phyloP scores from a whole-genome alignment of 2,329 filamentous ascomycete species.

The Aspergillus sp. region DNA sequence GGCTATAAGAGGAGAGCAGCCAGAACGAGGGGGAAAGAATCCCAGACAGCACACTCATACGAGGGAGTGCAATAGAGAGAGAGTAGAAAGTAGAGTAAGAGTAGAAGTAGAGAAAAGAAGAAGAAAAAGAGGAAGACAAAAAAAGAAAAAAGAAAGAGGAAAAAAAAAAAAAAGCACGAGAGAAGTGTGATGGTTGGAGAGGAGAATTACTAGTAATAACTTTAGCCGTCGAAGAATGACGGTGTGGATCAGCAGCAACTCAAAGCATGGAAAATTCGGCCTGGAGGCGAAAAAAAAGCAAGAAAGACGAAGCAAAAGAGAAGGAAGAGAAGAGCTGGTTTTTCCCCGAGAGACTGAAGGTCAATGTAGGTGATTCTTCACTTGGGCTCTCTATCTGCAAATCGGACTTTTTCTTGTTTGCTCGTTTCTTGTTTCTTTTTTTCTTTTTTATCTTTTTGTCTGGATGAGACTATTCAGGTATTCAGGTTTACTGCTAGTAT shows the following conservation, averaged over 20 bases:
- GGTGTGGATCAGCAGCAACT: too few species aligned
- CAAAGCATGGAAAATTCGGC: too few species aligned
- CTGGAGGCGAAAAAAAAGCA: too few species aligned
- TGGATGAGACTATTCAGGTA: too few species aligned
- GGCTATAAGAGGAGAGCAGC: neutral
- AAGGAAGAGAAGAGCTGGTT: neutral
- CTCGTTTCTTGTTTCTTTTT: neutral
- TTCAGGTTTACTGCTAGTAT: too few species aligned
- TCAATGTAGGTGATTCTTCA: too few species aligned
- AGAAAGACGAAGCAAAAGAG: neutral
- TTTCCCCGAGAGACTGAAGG: neutral
- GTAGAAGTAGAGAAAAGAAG: slow-evolving; percentile 2
- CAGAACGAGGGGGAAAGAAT: neutral
- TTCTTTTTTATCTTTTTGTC: neutral
- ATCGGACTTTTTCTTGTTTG: neutral
- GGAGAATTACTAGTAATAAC: too few species aligned
- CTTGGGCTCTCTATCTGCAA: neutral
- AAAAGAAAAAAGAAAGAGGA: neutral
- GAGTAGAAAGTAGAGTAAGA: slow-evolving; percentile 4
- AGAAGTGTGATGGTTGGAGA: too few species aligned
- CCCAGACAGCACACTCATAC: too few species aligned
- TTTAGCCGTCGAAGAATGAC: too few species aligned
- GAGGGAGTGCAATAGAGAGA: slow-evolving; percentile 1
- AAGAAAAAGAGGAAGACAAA: neutral
- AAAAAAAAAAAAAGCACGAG: slow-evolving; percentile 7